Percentiles rank a stretch among this genome's conserved stretches.
Evolutionary conservation across 805 yeast species (phyloP).

Genomic region (Alloascoidea africana): DNA sequence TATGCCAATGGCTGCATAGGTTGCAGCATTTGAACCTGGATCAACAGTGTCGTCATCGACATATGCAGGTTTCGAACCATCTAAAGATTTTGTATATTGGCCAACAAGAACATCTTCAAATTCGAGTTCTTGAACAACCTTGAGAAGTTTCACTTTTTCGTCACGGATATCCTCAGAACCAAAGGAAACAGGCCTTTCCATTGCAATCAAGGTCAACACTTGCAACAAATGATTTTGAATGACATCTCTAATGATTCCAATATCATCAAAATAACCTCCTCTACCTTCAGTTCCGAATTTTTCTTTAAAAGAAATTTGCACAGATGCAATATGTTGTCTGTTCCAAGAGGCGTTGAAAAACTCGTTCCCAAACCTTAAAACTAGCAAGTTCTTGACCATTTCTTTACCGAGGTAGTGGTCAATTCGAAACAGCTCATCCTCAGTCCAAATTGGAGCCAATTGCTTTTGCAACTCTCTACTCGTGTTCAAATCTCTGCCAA

Average conservation of each 20-base stretch:
- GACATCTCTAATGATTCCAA: constrained; percentile 77
- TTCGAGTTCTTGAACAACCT: constrained; percentile 48
- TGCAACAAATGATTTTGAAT: constrained; percentile 81
- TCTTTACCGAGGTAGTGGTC: constrained; percentile 83
- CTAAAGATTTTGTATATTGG: constrained; percentile 58
- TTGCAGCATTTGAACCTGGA: constrained; percentile 54
- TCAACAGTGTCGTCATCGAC: constrained; percentile 69
- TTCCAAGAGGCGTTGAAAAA: constrained; percentile 64
- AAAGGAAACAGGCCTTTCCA: constrained; percentile 70
- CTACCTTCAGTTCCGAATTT: constrained; percentile 83
- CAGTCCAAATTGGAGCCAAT: constrained; percentile 60
- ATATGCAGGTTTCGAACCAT: constrained; percentile 65
- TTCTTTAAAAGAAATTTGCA: constrained; percentile 71
- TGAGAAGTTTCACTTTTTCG: constrained; percentile 67
- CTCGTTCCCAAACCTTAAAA: constrained; percentile 65
- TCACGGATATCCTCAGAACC: constrained; percentile 73
- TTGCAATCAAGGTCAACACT: constrained; percentile 59
- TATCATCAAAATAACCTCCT: constrained; percentile 75
- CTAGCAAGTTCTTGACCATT: constrained; percentile 67
- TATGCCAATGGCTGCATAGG: constrained; percentile 59
- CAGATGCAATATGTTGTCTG: constrained; percentile 43
- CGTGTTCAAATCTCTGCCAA: constrained; percentile 62
- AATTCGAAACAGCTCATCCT: constrained; percentile 67
- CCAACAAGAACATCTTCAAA: constrained; percentile 47
- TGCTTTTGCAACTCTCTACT: constrained; percentile 47